Conservation (phyloP, 176 grass and related monocot species). For the Ensete ventricosum region DNA sequence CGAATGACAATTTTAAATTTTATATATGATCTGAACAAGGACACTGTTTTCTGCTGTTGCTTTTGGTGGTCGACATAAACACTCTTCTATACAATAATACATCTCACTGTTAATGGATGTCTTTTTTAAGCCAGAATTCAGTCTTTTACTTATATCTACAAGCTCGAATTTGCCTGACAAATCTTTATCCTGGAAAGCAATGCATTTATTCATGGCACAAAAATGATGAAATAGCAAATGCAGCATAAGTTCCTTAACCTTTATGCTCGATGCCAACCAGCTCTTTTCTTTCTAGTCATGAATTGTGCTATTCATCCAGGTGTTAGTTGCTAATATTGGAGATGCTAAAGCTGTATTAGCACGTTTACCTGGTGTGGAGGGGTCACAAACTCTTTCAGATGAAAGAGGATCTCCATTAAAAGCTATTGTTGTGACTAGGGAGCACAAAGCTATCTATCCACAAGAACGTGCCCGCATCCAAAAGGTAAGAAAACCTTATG, state of each 20-base stretch:
- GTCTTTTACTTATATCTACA: too few relatives aligned
- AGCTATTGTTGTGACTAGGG: constrained; percentile 95
- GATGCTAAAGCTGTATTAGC: constrained; percentile 94
- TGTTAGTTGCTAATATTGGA: constrained; percentile 78
- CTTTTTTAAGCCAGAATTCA: too few relatives aligned
- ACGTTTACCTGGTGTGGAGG: constrained; percentile 32
- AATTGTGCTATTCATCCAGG: constrained; percentile 24
- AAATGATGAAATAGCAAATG: neutral
- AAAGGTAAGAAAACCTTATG: constrained; percentile 33
- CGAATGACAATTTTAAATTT: too few relatives aligned
- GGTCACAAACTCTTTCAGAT: constrained; percentile 12
- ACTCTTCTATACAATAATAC: too few relatives aligned
- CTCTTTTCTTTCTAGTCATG: neutral
- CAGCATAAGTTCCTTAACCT: neutral
- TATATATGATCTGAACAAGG: too few relatives aligned
- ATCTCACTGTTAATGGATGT: too few relatives aligned
- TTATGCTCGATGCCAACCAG: neutral
- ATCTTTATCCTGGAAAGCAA: too few relatives aligned
- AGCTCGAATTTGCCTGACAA: too few relatives aligned
- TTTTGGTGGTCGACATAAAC: too few relatives aligned
- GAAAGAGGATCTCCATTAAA: constrained; percentile 34
- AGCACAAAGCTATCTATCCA: constrained; percentile 97
- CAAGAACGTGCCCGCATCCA: constrained; percentile 74
- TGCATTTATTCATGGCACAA: too few relatives aligned
- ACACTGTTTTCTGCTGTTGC: too few relatives aligned